A percentile compares a stretch with the other conserved stretches of the same genome.
Conservation (phyloP, 495 filamentous ascomycete species). For the Lichina pygmaea region DNA sequence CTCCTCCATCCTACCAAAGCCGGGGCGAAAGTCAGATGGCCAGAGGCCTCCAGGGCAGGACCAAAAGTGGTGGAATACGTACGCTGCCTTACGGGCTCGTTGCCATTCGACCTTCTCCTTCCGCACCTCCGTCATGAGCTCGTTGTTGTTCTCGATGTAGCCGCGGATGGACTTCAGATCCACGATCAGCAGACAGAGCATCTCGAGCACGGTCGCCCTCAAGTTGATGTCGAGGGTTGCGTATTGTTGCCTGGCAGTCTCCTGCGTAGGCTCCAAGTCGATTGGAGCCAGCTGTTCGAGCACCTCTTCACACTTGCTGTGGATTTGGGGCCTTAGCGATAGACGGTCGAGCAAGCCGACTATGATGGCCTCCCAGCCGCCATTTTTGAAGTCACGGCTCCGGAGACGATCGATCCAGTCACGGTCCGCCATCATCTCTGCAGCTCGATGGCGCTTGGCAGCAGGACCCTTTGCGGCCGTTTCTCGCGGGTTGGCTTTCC, state of each 20-base stretch:
- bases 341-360: conserved; percentile 68
- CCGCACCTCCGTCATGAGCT: conserved; percentile 73
- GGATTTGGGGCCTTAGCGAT: conserved; percentile 40
- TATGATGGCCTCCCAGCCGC: conserved; percentile 77
- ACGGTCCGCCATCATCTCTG: conserved; percentile 43
- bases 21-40: conserved; percentile 6
- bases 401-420: conserved; percentile 65
- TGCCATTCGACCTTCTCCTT: conserved; percentile 93
- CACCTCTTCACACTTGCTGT: conserved; percentile 51
- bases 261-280: conserved; percentile 39
- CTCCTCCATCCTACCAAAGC: conserved; percentile 39
- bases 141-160: conserved; percentile 73
- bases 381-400: conserved; percentile 65
- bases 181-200: conserved; percentile 64
- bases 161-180: conserved; percentile 61
- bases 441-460: conserved; percentile 38
- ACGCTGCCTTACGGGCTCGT: conserved; percentile 56
- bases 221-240: conserved; percentile 52
- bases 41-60: neutral
- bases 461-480: conserved; percentile 9
- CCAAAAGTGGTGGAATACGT: conserved; percentile 16
- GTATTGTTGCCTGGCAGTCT: conserved; percentile 49
- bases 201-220: conserved; percentile 55
- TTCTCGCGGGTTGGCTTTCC: conserved; percentile 4
- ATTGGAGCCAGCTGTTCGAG: conserved; percentile 54